Percentiles rank a stretch among this genome's conserved stretches.
phyloP scores from a whole-genome alignment of 2,329 filamentous ascomycete genomes.

The Curvularia spicifera region DNA sequence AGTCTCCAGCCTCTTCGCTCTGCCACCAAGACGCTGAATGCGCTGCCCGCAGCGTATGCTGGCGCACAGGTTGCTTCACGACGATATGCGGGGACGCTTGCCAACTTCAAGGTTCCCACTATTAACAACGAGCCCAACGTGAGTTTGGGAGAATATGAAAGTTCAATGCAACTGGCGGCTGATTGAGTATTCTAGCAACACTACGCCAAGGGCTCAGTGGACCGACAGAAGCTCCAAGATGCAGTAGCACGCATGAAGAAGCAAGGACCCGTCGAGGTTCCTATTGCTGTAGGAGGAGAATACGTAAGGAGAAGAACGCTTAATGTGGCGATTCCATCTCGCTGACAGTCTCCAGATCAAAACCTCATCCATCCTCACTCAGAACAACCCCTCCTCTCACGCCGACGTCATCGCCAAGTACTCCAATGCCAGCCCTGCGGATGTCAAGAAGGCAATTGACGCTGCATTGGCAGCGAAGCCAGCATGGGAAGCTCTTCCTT shows the following conservation, averaged over 20 bases:
- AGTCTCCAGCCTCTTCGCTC: constrained; percentile 40
- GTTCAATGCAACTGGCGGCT: background rate
- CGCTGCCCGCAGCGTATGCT: constrained; percentile 30
- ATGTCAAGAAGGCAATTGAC: constrained; percentile 81
- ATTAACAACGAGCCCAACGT: constrained; percentile 97
- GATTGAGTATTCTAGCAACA: constrained; percentile 70
- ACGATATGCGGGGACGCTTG: constrained; percentile 65
- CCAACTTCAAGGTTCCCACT: constrained; percentile 84
- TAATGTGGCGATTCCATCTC: background rate
- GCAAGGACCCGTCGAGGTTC: constrained; percentile 75
- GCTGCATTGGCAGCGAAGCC: constrained; percentile 85
- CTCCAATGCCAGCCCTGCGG: constrained; percentile 76
- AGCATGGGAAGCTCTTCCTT: constrained; percentile 84
- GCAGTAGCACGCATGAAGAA: constrained; percentile 74
- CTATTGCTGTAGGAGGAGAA: constrained; percentile 82
- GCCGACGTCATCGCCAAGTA: constrained; percentile 78
- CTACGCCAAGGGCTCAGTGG: constrained; percentile 82
- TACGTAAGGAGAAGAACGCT: constrained; percentile 60
- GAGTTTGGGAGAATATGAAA: constrained; percentile 46
- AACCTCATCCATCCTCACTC: constrained; percentile 68
- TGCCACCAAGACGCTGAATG: constrained; percentile 36
- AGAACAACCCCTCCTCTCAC: constrained; percentile 85
- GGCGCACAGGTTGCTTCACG: constrained; percentile 35
- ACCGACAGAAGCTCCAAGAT: constrained; percentile 76
- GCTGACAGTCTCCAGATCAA: constrained; percentile 62